These are phyloP conservation scores for Cutaneotrichosporon cutaneum DNA, from an alignment of 1,284 basidiomycete genomes.

Conservation along the genomic window DNA sequence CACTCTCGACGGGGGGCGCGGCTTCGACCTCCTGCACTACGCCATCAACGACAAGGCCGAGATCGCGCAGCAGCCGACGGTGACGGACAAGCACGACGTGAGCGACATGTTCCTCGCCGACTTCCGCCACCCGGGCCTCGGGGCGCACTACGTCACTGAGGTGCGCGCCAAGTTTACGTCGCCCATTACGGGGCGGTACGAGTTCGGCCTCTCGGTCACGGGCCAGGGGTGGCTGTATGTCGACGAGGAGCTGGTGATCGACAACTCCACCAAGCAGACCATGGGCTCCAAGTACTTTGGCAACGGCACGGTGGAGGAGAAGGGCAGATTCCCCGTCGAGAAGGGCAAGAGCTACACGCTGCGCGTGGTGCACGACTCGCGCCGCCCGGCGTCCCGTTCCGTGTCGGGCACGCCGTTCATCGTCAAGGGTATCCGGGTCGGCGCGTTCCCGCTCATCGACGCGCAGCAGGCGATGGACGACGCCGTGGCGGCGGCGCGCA, in stretches of 20 bases:
- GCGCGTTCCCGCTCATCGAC: slow-evolving; percentile 57
- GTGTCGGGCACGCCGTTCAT: slow-evolving; percentile 69
- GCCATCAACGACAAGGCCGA: slow-evolving; percentile 22
- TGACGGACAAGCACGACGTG: slow-evolving; percentile 7
- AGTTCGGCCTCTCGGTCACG: slow-evolving; percentile 35
- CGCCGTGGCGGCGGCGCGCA: slow-evolving; percentile 62
- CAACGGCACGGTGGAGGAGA: slow-evolving; percentile 29
- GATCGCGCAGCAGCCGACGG: slow-evolving; percentile 14
- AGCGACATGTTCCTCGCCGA: slow-evolving; percentile 34
- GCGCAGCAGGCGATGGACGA: slow-evolving; percentile 59
- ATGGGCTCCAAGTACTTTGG: slow-evolving; percentile 28
- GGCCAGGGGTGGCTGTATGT: slow-evolving; percentile 58
- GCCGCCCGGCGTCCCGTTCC: slow-evolving; percentile 58
- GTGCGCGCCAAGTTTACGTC: slow-evolving; percentile 30
- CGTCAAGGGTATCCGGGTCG: slow-evolving; percentile 40
- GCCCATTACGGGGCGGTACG: slow-evolving; percentile 30
- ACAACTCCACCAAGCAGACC: slow-evolving; percentile 61
- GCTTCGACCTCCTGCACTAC: slow-evolving; percentile 32
- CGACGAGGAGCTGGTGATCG: slow-evolving; percentile 62
- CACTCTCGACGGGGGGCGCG: slow-evolving; percentile 27
- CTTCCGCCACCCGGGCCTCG: slow-evolving; percentile 27
- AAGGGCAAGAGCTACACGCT: slow-evolving; percentile 34
- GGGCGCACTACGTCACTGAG: slow-evolving; percentile 28
- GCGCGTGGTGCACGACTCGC: slow-evolving; percentile 32
- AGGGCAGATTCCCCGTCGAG: slow-evolving; percentile 26